These are phyloP conservation scores for Blakeslea trispora DNA, from an alignment of 371 early-diverging fungal species.

Conservation along the genomic window DNA sequence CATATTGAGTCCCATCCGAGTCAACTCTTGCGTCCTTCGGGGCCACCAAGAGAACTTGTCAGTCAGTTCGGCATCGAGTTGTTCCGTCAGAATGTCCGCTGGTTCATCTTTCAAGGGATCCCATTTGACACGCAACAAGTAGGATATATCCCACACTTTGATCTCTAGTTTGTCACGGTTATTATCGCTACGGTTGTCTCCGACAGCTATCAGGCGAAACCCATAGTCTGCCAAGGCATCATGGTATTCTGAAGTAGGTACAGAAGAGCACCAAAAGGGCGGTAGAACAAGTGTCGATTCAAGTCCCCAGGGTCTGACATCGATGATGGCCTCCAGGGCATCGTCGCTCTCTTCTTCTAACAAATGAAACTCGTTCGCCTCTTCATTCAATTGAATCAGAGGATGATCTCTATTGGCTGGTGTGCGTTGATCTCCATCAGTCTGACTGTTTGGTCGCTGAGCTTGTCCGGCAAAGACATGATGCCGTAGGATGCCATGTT, in stretches of 20 bases:
- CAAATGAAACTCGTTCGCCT: constrained; percentile 2
- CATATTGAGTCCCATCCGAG: constrained; percentile 34
- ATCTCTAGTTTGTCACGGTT: constrained; percentile 59
- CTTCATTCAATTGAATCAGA: no score
- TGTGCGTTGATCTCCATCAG: no score
- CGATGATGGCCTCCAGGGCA: constrained; percentile 9
- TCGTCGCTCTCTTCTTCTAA: constrained; percentile 26
- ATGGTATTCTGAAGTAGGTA: not conserved
- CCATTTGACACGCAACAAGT: constrained; percentile 33
- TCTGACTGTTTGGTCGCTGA: no score
- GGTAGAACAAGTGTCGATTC: constrained; percentile 48
- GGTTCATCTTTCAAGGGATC: constrained; percentile 17
- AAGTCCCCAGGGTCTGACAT: constrained; percentile 45
- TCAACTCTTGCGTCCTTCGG: constrained; percentile 25
- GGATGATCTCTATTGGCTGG: no score
- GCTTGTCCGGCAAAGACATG: constrained; percentile 2
- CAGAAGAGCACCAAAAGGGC: constrained; percentile 24
- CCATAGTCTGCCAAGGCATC: constrained; percentile 12
- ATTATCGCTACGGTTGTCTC: constrained; percentile 93
- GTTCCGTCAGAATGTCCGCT: not conserved
- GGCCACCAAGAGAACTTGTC: constrained; percentile 41
- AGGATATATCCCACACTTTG: constrained; percentile 50
- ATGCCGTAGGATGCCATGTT: constrained; percentile 2
- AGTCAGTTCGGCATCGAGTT: constrained; percentile 5
- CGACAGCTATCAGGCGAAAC: constrained; percentile 67